Percentiles rank a stretch among this genome's conserved stretches.
These are phyloP conservation scores for Hypoxylon sp. DNA, from an alignment of 2,329 filamentous ascomycete species.

Conservation along the genomic window DNA sequence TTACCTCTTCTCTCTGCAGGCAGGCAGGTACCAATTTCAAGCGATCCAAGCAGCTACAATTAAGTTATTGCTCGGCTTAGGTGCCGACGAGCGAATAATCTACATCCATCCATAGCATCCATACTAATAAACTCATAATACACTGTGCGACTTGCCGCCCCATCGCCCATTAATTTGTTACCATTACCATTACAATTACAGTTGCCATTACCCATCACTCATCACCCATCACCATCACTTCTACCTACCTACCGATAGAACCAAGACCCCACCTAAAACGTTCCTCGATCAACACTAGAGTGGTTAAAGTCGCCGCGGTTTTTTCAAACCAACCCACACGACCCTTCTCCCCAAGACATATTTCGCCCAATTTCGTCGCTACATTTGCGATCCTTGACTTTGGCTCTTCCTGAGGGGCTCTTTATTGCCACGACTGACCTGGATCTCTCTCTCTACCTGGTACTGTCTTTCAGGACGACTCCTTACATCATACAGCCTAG, in stretches of 20 bases:
- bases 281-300: conserved; percentile 38
- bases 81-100: conserved; percentile 27
- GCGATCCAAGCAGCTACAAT: not conserved
- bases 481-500: conserved; percentile 22
- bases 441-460: conserved; percentile 18
- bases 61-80: conserved; percentile 22
- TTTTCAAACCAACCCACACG: conserved; percentile 39
- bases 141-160: conserved; percentile 34
- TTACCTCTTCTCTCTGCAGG: conserved; percentile 1
- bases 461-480: conserved; percentile 22
- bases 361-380: conserved; percentile 27
- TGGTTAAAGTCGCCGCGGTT: conserved; percentile 39
- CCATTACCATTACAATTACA: too few relatives aligned
- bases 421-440: conserved; percentile 16
- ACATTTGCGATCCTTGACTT: conserved; percentile 23
- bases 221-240: conserved; percentile 33
- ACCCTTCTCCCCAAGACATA: conserved; percentile 32
- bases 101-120: too few relatives aligned
- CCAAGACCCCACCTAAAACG: conserved; percentile 40
- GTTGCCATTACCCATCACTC: conserved; percentile 17
- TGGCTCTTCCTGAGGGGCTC: conserved; percentile 14
- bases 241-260: conserved; percentile 29
- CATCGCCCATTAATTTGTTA: conserved; percentile 18
- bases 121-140: conserved; percentile 23
- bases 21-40: conserved; percentile 5